A percentile compares a stretch with the other conserved stretches of the same genome.
Conservation (phyloP, 805 yeast genomes). For the Nakazawaea molendinolei region DNA sequence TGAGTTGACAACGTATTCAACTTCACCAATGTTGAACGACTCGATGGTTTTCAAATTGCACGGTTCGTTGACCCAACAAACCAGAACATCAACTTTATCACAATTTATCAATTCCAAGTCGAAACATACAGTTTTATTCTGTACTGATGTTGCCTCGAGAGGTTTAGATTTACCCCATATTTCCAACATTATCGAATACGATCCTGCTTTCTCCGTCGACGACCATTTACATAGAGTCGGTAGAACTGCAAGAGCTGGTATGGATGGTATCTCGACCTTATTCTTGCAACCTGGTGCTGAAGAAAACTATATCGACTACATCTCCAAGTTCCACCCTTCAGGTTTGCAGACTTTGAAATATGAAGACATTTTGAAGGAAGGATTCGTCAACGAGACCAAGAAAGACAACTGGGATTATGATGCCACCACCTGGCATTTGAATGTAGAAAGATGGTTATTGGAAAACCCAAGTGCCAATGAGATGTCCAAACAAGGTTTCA, state of each 20-base stretch:
- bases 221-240: constrained; percentile 97
- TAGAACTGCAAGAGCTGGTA: constrained; percentile 97
- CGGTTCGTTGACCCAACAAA: constrained; percentile 83
- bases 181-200: constrained; percentile 82
- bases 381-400: constrained; percentile 23
- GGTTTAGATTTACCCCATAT: constrained; percentile 90
- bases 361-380: constrained; percentile 30
- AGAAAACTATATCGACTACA: constrained; percentile 69
- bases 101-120: constrained; percentile 42
- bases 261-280: constrained; percentile 66
- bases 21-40: constrained; percentile 46
- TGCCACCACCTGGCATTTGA: constrained; percentile 95
- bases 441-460: constrained; percentile 81
- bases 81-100: constrained; percentile 70
- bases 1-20: constrained; percentile 33
- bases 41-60: constrained; percentile 66
- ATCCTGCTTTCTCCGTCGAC: constrained; percentile 90
- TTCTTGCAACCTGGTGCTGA: constrained; percentile 86
- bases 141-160: constrained; percentile 97
- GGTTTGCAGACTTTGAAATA: constrained; percentile 45
- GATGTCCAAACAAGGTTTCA: constrained; percentile 73
- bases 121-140: constrained; percentile 66
- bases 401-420: constrained; percentile 73
- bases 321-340: constrained; percentile 49
- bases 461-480: constrained; percentile 57